Percentiles rank a stretch among this genome's conserved stretches.
phyloP scores from a whole-genome alignment of 768 basidiomycete species.

The Lenzites betulinus region DNA sequence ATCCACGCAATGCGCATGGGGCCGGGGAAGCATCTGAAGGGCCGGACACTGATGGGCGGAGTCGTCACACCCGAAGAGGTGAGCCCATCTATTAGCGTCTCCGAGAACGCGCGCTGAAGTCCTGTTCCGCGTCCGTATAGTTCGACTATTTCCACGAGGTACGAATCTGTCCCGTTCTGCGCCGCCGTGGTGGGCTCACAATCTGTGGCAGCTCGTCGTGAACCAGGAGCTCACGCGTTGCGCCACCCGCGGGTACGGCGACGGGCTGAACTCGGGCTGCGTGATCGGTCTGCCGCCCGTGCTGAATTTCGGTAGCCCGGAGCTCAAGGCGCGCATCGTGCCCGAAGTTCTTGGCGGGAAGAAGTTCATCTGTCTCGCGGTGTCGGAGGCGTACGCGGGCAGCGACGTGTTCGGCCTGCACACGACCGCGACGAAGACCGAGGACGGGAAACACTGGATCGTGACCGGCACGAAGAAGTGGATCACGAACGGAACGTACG shows the following conservation, averaged over 20 bases:
- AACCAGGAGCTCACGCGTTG: conserved; percentile 44
- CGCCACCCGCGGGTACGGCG: conserved; percentile 79
- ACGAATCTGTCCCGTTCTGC: neutral
- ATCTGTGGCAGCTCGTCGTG: conserved; percentile 31
- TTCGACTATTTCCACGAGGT: conserved; percentile 94
- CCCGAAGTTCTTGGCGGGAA: conserved; percentile 73
- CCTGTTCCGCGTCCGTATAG: conserved; percentile 9
- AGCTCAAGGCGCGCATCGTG: conserved; percentile 58
- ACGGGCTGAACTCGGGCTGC: conserved; percentile 73
- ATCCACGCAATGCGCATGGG: conserved; percentile 94
- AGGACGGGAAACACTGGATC: conserved; percentile 83
- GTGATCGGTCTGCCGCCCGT: conserved; percentile 87
- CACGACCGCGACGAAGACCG: conserved; percentile 77
- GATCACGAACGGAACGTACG: conserved; percentile 73
- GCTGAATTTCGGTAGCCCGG: conserved; percentile 75
- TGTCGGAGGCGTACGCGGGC: conserved; percentile 83
- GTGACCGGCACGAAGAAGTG: conserved; percentile 89
- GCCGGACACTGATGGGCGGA: conserved; percentile 72
- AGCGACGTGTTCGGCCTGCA: conserved; percentile 83
- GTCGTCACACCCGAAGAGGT: conserved; percentile 73
- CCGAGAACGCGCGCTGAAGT: neutral
- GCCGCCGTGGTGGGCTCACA: neutral
- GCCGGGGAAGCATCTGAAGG: conserved; percentile 85
- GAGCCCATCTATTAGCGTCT: neutral
- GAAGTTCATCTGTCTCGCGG: conserved; percentile 83